A percentile compares a stretch with the other conserved stretches of the same genome.
Evolutionary conservation across 257 asterid species (phyloP).

Genomic region (Nicotiana tabacum): DNA sequence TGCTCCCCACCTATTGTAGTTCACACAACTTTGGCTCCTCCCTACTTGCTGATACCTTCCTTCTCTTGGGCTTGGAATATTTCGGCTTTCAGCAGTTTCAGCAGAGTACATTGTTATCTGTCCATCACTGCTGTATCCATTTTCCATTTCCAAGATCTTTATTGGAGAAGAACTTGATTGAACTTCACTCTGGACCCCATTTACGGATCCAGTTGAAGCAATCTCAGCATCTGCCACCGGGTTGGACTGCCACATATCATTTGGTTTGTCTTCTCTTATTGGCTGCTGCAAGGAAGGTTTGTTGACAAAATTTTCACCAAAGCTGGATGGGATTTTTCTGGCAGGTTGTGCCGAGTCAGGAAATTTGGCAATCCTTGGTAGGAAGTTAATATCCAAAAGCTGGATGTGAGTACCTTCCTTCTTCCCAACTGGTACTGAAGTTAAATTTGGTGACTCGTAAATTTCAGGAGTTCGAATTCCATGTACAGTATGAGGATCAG

Average conservation of each 20-base stretch:
- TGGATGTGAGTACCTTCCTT: slow-evolving; percentile 56
- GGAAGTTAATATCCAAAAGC: slow-evolving; percentile 88
- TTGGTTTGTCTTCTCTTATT: slow-evolving; percentile 18
- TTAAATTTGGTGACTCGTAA: slow-evolving; percentile 63
- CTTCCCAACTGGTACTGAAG: slow-evolving; percentile 43
- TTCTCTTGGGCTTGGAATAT: slow-evolving; percentile 64
- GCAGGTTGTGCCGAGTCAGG: slow-evolving; percentile 34
- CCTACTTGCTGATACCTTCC: slow-evolving; percentile 58
- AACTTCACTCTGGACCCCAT: slow-evolving; percentile 63
- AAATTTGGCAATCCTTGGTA: slow-evolving; percentile 51
- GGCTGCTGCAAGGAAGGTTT: slow-evolving; percentile 11
- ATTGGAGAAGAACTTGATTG: slow-evolving; percentile 50
- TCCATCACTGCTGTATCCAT: slow-evolving; percentile 86
- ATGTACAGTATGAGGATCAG: slow-evolving; percentile 33
- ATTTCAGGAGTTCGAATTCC: slow-evolving; percentile 80
- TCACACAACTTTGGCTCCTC: slow-evolving; percentile 94
- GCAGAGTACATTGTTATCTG: slow-evolving; percentile 99
- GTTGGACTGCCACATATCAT: slow-evolving; percentile 25
- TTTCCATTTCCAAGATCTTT: slow-evolving; percentile 34
- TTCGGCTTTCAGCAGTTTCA: slow-evolving; percentile 97
- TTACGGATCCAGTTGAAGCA: slow-evolving; percentile 77
- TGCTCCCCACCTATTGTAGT: slow-evolving; percentile 70
- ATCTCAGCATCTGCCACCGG: slow-evolving; percentile 52
- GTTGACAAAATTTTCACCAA: slow-evolving; percentile 39
- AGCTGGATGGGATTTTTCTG: slow-evolving; percentile 30